These are phyloP conservation scores for Phellopilus nigrolimitatus DNA, from an alignment of 1,284 basidiomycete genomes.

Conservation along the genomic window DNA sequence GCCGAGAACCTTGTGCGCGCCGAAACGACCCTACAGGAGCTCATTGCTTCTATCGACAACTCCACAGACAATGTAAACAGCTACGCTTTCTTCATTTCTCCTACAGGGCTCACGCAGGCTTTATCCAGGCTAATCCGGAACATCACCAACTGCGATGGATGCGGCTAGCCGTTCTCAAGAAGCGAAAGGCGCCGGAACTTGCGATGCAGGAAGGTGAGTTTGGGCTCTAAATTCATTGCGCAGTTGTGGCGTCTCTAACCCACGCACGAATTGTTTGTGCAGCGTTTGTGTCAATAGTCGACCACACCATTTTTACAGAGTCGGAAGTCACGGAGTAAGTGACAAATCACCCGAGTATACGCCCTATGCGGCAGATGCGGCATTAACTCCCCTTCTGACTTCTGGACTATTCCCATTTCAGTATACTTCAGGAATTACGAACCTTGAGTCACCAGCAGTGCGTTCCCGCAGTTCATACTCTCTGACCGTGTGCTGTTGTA, in stretches of 20 bases:
- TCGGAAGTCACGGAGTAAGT: conserved; percentile 66
- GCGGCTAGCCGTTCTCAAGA: conserved; percentile 71
- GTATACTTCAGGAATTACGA: conserved; percentile 70
- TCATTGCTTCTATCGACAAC: conserved; percentile 58
- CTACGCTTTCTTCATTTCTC: conserved; percentile 25
- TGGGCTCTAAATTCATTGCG: conserved; percentile 16
- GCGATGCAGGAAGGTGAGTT: conserved; percentile 59
- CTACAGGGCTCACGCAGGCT: conserved; percentile 22
- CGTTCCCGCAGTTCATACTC: conserved; percentile 31
- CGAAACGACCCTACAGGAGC: conserved; percentile 71
- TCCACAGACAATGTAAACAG: conserved; percentile 52
- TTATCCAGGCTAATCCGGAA: conserved; percentile 55
- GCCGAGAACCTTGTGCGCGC: conserved; percentile 55
- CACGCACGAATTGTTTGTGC: conserved; percentile 29
- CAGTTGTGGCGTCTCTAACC: conserved; percentile 22
- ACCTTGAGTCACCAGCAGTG: conserved; percentile 62
- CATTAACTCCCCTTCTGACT: conserved; percentile 13
- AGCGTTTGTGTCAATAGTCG: conserved; percentile 70
- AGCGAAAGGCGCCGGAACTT: conserved; percentile 58
- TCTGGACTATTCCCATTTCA: conserved; percentile 29
- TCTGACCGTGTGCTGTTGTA: conserved; percentile 25
- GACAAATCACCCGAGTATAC: conserved; percentile 21
- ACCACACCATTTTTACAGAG: conserved; percentile 69
- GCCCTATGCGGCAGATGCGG: conserved; percentile 8
- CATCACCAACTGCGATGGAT: conserved; percentile 81